phyloP scores from a whole-genome alignment of 1,284 basidiomycete species.

The Peniophora sp. region DNA sequence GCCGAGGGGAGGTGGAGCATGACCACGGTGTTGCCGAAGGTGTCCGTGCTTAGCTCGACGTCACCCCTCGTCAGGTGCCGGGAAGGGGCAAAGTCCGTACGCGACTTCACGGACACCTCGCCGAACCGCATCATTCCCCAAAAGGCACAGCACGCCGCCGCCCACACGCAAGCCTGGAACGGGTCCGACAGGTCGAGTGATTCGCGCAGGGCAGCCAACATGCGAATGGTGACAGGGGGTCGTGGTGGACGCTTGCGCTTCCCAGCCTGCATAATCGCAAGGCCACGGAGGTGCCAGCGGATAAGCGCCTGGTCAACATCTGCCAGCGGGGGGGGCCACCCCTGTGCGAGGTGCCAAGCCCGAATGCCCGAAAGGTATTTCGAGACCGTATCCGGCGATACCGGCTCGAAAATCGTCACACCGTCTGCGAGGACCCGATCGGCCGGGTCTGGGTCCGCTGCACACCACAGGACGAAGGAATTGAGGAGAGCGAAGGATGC shows the following conservation, averaged over 20 bases:
- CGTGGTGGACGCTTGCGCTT: slow-evolving; percentile 14
- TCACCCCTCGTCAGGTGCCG: slow-evolving; percentile 17
- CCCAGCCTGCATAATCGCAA: slow-evolving; percentile 16
- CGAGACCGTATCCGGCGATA: slow-evolving; percentile 14
- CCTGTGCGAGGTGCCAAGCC: slow-evolving; percentile 31
- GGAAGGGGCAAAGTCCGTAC: slow-evolving; percentile 11
- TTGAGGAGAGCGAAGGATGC: slow-evolving; percentile 22
- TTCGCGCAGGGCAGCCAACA: slow-evolving; percentile 16
- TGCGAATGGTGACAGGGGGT: slow-evolving; percentile 20
- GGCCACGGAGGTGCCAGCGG: slow-evolving; percentile 21
- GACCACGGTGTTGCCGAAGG: slow-evolving; percentile 15
- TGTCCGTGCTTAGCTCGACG: slow-evolving; percentile 12
- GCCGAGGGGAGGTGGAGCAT: slow-evolving; percentile 22
- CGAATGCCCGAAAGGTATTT: slow-evolving; percentile 28
- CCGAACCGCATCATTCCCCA: slow-evolving; percentile 30
- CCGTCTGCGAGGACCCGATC: slow-evolving; percentile 10
- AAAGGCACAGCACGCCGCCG: slow-evolving; percentile 24
- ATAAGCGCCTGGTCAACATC: slow-evolving; percentile 15
- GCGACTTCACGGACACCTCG: slow-evolving; percentile 20
- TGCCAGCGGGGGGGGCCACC: slow-evolving; percentile 21
- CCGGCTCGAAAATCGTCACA: slow-evolving; percentile 18
- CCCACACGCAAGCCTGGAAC: slow-evolving; percentile 30
- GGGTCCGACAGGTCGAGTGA: slow-evolving; percentile 17
- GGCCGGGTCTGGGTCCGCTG: slow-evolving; percentile 12
- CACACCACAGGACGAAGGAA: slow-evolving; percentile 28